Percentiles rank a stretch among this genome's conserved stretches.
Evolutionary conservation across 2,329 filamentous ascomycete genomes (phyloP).

Genomic region (Fusarium irregulare): DNA sequence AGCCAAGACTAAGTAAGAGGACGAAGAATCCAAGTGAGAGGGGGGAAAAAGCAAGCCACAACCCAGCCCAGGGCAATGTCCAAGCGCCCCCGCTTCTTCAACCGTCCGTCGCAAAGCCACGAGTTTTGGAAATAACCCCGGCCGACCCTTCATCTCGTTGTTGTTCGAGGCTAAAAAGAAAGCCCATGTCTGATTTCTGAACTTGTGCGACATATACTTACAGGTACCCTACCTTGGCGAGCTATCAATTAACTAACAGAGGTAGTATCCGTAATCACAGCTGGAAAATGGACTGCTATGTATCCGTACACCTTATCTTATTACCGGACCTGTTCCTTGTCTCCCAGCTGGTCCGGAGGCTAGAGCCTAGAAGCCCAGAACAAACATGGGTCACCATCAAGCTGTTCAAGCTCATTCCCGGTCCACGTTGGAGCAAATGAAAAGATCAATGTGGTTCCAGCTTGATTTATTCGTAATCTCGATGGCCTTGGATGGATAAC

Average conservation of each 20-base stretch:
- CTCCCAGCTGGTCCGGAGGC: conserved; percentile 2
- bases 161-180: conserved; percentile 36
- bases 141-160: conserved; percentile 41
- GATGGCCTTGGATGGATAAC: conserved; percentile 11
- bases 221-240: background rate
- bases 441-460: background rate
- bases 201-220: conserved; percentile 29
- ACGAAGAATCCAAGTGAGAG: conserved; percentile 1
- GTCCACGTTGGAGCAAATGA: conserved; percentile 19
- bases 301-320: conserved; percentile 14
- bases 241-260: background rate
- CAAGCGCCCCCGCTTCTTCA: conserved; percentile 35
- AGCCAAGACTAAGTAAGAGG: background rate
- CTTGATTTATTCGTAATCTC: conserved; percentile 16
- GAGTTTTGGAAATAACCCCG: conserved; percentile 31
- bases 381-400: conserved; percentile 21
- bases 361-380: background rate
- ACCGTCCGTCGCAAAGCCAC: conserved; percentile 35
- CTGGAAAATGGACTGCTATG: conserved; percentile 4
- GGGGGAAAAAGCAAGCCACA: conserved; percentile 21
- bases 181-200: conserved; percentile 23
- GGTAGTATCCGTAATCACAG: background rate
- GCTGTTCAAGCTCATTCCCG: conserved; percentile 24
- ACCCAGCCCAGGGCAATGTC: conserved; percentile 1
- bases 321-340: conserved; percentile 17